Conservation (phyloP, 495 filamentous ascomycete species). For the Margaritispora aquatica region DNA sequence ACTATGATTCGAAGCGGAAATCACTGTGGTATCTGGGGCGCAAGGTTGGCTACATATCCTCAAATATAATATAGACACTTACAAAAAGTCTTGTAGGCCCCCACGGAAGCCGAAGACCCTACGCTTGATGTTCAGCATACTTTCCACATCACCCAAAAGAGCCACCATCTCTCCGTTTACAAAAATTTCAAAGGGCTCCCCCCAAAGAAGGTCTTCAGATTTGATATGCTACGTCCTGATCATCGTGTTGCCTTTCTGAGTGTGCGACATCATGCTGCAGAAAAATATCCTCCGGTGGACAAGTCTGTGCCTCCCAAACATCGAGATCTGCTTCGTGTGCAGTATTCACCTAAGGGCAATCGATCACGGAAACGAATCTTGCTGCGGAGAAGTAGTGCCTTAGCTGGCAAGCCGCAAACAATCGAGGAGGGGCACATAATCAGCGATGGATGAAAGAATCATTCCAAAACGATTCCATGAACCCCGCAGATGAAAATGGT, state of each 20-base stretch:
- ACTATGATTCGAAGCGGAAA: slow-evolving; percentile 3
- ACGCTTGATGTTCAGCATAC: not conserved
- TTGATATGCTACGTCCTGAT: slow-evolving; percentile 1
- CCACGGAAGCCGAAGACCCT: not conserved
- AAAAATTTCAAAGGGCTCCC: not conserved
- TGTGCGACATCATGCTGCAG: not conserved
- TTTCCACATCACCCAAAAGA: not conserved
- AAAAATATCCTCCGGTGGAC: not conserved
- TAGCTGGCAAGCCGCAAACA: not conserved
- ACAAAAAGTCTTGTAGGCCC: no score
- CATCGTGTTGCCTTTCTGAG: slow-evolving; percentile 1
- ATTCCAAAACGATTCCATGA: no score
- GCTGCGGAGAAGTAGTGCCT: not conserved
- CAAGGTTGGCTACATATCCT: not conserved
- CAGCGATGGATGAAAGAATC: not conserved
- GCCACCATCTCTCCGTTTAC: not conserved
- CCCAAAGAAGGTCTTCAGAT: not conserved
- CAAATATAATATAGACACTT: not conserved
- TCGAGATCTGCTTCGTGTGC: not conserved
- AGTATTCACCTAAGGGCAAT: not conserved
- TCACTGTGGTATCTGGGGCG: slow-evolving; percentile 2
- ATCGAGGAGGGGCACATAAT: not conserved
- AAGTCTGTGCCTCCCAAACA: not conserved
- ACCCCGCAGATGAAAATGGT: no score
- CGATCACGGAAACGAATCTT: not conserved